Base-by-base conservation (phyloP, 306 rosid genomes). In the Astragalus glycyphyllos region DNA sequence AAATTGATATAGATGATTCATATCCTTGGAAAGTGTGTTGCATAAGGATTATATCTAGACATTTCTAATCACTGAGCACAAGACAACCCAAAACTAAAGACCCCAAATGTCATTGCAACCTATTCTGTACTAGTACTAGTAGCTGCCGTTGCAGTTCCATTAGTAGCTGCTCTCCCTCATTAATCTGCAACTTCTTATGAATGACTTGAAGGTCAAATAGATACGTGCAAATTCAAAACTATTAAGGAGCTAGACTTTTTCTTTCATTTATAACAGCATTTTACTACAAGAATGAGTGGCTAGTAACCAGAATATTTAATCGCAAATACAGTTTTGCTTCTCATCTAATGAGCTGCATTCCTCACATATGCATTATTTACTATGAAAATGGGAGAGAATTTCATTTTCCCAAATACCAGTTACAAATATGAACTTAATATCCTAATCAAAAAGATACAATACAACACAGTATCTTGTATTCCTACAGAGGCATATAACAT, bases 1-100 rank as follows among this genome's bases (percentile, higher is more conserved):
- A 69, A 77, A 73, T 77, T 42, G 50, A 47, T 69, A 32, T 6
- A 55, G 42, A 73, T 64, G 47, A 71, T n/a, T 54, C 38, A 75
- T 49, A 49, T 63, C 60, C 50, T 62, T 56, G 13, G 64, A 74
- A 62, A 64, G 65, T 46, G 7, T 20, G 38, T 7, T 11, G 7
- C 26, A 63, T 13, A 23, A 11, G 68, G 29, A 15, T 53, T 60
- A 13, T 45, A 61, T 53, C 49, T 34, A 72, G 49, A 23, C 26
- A 40, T 58, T 58, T 71, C 72, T n/a, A 35, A 29, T 23, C 16
- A 2, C 63, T 37, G 9, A 23, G 56, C 68, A 46, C 61, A 45
- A 55, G 11, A 56, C 49, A 55, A 13, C 23, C 23, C 56, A 53
- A 26, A 74, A 38, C 51, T 7, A 17, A 68, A 35, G 8, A 46